Evolutionary conservation across 2,329 filamentous ascomycete genomes (phyloP).

Genomic region (Claviceps spartinae): DNA sequence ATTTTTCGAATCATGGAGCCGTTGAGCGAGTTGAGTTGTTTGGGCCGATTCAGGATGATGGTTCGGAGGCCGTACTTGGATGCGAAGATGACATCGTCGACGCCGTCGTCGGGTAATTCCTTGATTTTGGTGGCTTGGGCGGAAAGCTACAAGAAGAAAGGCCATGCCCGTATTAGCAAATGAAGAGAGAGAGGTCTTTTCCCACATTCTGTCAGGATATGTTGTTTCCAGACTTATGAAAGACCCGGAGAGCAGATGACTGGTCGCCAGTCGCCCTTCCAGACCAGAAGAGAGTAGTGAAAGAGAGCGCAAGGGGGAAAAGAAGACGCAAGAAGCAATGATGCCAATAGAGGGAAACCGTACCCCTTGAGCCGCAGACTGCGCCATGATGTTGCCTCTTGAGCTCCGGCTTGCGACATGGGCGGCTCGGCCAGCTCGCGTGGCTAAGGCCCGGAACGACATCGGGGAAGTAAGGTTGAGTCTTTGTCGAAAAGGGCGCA

Average conservation of each 20-base stretch:
- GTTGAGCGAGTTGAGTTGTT: constrained; percentile 85
- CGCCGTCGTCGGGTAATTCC: constrained; percentile 54
- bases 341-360: neutral
- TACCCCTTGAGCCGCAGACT: constrained; percentile 43
- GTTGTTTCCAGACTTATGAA: neutral
- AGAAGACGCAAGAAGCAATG: neutral
- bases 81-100: constrained; percentile 86
- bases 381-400: constrained; percentile 49
- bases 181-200: neutral
- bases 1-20: constrained; percentile 95
- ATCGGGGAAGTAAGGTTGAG: constrained; percentile 23
- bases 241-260: neutral
- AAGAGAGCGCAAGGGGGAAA: neutral
- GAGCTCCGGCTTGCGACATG: constrained; percentile 29
- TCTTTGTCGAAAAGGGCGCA: neutral
- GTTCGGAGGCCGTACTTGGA: constrained; percentile 80
- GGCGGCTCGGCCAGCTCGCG: constrained; percentile 40
- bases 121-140: constrained; percentile 27
- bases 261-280: neutral
- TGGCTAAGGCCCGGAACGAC: constrained; percentile 41
- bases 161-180: neutral
- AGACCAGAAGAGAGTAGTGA: neutral
- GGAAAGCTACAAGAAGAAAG: constrained; percentile 18
- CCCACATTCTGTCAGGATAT: neutral
- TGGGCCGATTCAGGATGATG: constrained; percentile 85